A percentile compares a stretch with the other conserved stretches of the same genome.
Evolutionary conservation across 1,139 yeast species (phyloP).

Genomic region (Saccharomyces hybrid): DNA sequence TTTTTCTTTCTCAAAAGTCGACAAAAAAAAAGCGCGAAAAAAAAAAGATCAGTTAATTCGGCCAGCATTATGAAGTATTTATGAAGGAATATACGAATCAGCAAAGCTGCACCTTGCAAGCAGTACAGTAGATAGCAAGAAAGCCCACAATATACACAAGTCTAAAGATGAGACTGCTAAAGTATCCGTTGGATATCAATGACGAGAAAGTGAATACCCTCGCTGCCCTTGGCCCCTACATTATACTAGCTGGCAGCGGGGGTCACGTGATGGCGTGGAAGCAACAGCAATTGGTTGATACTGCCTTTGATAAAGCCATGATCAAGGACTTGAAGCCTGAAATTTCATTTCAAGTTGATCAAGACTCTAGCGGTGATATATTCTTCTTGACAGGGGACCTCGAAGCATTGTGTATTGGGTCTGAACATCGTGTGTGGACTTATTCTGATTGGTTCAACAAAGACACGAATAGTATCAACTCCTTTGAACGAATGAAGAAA

Average conservation of each 20-base stretch:
- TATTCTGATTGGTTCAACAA: constrained; percentile 13
- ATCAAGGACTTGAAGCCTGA: constrained; percentile 16
- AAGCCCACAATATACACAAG: background rate
- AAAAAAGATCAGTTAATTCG: background rate
- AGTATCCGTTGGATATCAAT: constrained; percentile 26
- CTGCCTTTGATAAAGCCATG: constrained; percentile 26
- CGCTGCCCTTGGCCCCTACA: constrained; percentile 15
- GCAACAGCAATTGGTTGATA: constrained; percentile 26
- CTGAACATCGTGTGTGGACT: constrained; percentile 19
- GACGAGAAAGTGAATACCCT: constrained; percentile 23
- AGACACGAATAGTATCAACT: constrained; percentile 4
- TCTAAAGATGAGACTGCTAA: constrained; percentile 31
- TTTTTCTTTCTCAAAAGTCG: background rate
- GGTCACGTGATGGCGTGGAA: constrained; percentile 41
- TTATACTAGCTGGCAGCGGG: constrained; percentile 17
- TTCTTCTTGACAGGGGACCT: constrained; percentile 15
- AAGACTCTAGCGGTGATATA: constrained; percentile 10
- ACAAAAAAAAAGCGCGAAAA: constrained; percentile 1
- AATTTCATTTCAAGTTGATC: constrained; percentile 10
- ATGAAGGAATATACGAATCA: background rate
- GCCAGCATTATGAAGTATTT: background rate
- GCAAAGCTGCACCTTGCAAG: background rate
- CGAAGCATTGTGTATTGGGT: constrained; percentile 18
- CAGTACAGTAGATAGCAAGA: background rate
- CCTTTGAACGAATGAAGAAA: constrained; percentile 3